A percentile compares a stretch with the other conserved stretches of the same genome.
Conservation (phyloP, 2,329 filamentous ascomycete species). For the Aspergillus quadricinctus region DNA sequence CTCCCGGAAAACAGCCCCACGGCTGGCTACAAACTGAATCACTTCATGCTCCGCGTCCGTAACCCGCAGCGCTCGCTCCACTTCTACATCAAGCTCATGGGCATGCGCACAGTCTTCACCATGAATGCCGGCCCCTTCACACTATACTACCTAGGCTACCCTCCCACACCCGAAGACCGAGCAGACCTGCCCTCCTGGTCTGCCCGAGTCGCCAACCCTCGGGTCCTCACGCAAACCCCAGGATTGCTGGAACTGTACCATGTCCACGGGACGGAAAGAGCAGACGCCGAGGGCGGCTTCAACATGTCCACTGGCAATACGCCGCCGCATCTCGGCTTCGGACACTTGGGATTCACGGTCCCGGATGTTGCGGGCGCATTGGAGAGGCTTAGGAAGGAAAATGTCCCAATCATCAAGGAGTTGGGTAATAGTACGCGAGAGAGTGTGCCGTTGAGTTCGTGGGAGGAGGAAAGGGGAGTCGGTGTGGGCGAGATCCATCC, state of each 20-base stretch:
- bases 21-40: slow-evolving; percentile 34
- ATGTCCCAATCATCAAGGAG: slow-evolving; percentile 35
- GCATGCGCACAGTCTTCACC: slow-evolving; percentile 38
- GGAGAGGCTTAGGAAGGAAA: slow-evolving; percentile 23
- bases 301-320: slow-evolving; percentile 28
- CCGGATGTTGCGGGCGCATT: slow-evolving; percentile 31
- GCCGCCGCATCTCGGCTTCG: slow-evolving; percentile 34
- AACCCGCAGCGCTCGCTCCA: slow-evolving; percentile 31
- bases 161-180: slow-evolving; percentile 24
- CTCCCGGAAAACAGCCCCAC: slow-evolving; percentile 25
- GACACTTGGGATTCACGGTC: slow-evolving; percentile 37
- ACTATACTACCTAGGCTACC: slow-evolving; percentile 39
- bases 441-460: slow-evolving; percentile 29
- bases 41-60: slow-evolving; percentile 35
- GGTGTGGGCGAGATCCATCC: slow-evolving; percentile 30
- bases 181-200: slow-evolving; percentile 28
- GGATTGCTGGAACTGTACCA: slow-evolving; percentile 37
- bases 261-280: slow-evolving; percentile 32
- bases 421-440: slow-evolving; percentile 24
- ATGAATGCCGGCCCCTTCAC: slow-evolving; percentile 39
- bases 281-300: slow-evolving; percentile 10
- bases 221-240: slow-evolving; percentile 25
- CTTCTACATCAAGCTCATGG: slow-evolving; percentile 37
- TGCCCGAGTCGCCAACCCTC: slow-evolving; percentile 21
- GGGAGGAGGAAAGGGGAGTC: slow-evolving; percentile 31